Evolutionary conservation across 169 alveolate genomes (phyloP).

Genomic region (Plasmodium vivax): DNA sequence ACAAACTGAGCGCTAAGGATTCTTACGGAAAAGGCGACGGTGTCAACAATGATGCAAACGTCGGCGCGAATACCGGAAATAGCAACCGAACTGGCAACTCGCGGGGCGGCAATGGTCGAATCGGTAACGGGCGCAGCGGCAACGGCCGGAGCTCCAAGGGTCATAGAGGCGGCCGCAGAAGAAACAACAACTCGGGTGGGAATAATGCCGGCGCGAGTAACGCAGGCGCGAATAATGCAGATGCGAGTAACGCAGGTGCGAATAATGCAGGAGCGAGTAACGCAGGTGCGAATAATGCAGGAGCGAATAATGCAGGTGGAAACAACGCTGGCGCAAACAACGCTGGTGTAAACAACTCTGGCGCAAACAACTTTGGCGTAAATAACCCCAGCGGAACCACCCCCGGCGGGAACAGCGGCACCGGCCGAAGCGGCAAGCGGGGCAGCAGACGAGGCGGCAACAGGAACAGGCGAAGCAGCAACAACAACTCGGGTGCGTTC

Average conservation of each 20-base stretch:
- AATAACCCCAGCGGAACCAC: neutral
- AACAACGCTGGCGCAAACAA: neutral
- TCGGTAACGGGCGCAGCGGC: neutral
- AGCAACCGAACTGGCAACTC: slow-evolving; percentile 4
- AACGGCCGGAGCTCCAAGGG: neutral
- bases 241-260: neutral
- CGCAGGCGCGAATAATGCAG: neutral
- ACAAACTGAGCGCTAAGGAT: neutral
- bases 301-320: neutral
- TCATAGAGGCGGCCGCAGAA: neutral
- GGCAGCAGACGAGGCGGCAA: neutral
- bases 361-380: neutral
- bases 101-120: neutral
- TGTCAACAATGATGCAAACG: neutral
- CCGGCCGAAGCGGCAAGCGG: neutral
- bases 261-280: neutral
- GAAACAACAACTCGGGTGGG: neutral
- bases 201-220: neutral
- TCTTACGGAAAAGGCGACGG: neutral
- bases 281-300: neutral
- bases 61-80: neutral
- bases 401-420: neutral
- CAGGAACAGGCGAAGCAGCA: slow-evolving; percentile 14
- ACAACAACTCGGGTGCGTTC: slow-evolving; percentile 1
- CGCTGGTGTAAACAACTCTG: neutral